Conservation (phyloP, 2,329 filamentous ascomycete species). For the Talaromyces amestolkiae region DNA sequence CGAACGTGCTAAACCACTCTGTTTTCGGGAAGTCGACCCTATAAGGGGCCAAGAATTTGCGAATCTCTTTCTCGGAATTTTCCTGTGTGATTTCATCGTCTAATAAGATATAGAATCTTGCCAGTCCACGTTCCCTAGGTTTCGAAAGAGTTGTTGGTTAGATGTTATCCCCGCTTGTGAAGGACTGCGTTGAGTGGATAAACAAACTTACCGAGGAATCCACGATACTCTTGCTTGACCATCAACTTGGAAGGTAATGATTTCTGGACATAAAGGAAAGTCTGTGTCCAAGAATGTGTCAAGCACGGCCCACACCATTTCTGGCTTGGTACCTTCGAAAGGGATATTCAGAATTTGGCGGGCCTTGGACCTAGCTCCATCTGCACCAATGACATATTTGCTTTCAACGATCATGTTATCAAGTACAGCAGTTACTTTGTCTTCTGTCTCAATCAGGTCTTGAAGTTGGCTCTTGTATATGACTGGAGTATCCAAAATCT, state of each 20-base stretch:
- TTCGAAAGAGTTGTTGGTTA: neutral
- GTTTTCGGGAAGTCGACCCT: constrained; percentile 14
- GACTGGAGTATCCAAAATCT: constrained; percentile 2
- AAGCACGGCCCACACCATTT: constrained; percentile 16
- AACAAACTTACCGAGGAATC: constrained; percentile 10
- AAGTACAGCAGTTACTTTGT: constrained; percentile 7
- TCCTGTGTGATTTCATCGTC: constrained; percentile 10
- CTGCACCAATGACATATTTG: constrained; percentile 11
- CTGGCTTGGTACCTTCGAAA: constrained; percentile 16
- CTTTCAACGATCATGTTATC: neutral
- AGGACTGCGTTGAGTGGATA: neutral
- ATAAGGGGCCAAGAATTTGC: constrained; percentile 13
- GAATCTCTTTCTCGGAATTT: constrained; percentile 12
- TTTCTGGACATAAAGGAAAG: constrained; percentile 13
- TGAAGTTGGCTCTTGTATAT: constrained; percentile 5
- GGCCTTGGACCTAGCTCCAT: constrained; percentile 7
- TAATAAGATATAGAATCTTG: constrained; percentile 14
- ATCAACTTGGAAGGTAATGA: constrained; percentile 14
- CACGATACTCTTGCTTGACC: constrained; percentile 11
- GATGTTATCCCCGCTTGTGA: neutral
- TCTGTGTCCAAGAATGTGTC: constrained; percentile 14
- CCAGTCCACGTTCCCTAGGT: constrained; percentile 12
- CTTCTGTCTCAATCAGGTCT: constrained; percentile 2
- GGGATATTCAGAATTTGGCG: constrained; percentile 10
- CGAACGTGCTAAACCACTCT: constrained; percentile 18